phyloP scores from a whole-genome alignment of 2,329 filamentous ascomycete genomes.

The Herpotrichia juniperi region DNA sequence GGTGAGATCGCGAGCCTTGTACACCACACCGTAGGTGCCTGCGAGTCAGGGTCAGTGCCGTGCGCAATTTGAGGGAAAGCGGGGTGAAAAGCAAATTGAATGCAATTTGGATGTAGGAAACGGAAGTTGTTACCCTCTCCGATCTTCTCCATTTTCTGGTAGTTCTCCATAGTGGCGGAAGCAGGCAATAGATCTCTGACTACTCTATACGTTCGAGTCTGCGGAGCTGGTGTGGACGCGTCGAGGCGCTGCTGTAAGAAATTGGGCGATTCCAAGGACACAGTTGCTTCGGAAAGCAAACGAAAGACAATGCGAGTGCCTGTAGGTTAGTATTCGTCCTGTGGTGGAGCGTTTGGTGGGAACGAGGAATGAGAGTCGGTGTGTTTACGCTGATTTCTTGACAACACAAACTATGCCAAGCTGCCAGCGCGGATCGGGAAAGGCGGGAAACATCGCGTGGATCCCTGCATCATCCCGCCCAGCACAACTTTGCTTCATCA shows the following conservation, averaged over 20 bases:
- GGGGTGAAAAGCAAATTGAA: not conserved
- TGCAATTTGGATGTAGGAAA: not conserved
- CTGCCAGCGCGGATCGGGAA: conserved; percentile 19
- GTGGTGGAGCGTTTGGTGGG: conserved; percentile 16
- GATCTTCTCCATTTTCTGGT: conserved; percentile 96
- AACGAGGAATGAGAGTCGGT: conserved; percentile 11
- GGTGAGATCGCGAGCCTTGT: conserved; percentile 87
- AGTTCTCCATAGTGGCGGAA: conserved; percentile 77
- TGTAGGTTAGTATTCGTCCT: conserved; percentile 34
- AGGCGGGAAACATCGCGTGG: conserved; percentile 30
- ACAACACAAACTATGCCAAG: conserved; percentile 11
- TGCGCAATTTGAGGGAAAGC: not conserved
- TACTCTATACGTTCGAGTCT: conserved; percentile 5
- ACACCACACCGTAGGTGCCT: conserved; percentile 92
- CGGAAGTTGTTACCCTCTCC: conserved; percentile 74
- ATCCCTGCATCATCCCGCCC: conserved; percentile 7
- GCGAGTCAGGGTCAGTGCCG: conserved; percentile 13
- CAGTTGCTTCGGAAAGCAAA: not conserved
- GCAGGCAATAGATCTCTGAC: conserved; percentile 9
- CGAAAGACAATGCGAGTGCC: conserved; percentile 11
- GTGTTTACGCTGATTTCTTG: conserved; percentile 19
- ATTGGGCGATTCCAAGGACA: not conserved
- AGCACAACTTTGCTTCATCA: not conserved
- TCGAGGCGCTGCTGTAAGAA: not conserved
- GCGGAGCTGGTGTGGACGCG: not conserved